Percentiles rank a stretch among this genome's conserved stretches.
These are phyloP conservation scores for Jaapia argillacea DNA, from an alignment of 768 basidiomycete genomes.

Conservation along the genomic window DNA sequence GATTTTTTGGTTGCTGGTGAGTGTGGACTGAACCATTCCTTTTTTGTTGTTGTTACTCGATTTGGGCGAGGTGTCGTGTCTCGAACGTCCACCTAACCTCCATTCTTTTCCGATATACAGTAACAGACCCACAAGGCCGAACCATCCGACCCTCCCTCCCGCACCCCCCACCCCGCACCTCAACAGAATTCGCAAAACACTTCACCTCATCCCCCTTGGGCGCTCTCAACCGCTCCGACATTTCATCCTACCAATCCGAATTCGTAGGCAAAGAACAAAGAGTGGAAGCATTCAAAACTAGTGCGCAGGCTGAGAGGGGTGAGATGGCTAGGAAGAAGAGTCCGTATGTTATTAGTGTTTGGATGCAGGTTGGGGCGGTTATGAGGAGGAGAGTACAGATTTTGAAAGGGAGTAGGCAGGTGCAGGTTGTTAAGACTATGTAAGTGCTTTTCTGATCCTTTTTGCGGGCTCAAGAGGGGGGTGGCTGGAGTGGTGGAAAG, in stretches of 20 bases:
- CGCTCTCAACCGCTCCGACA: slow-evolving; percentile 15
- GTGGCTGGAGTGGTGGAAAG: too few relatives aligned
- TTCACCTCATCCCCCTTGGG: slow-evolving; percentile 28
- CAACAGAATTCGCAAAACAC: slow-evolving; percentile 28
- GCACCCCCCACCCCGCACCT: slow-evolving; percentile 27
- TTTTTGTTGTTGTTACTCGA: too few relatives aligned
- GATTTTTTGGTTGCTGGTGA: too few relatives aligned
- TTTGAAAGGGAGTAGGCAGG: too few relatives aligned
- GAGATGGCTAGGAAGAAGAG: slow-evolving; percentile 24
- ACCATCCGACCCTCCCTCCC: slow-evolving; percentile 47
- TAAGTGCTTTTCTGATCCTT: too few relatives aligned
- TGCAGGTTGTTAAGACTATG: too few relatives aligned
- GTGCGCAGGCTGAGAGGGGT: slow-evolving; percentile 22
- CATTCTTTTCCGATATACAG: too few relatives aligned
- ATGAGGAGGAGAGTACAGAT: slow-evolving; percentile 35
- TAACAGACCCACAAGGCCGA: slow-evolving; percentile 79
- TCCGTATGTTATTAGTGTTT: slow-evolving; percentile 35
- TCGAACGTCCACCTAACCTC: slow-evolving; percentile 73
- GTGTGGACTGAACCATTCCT: slow-evolving; percentile 5
- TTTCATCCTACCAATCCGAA: slow-evolving; percentile 21
- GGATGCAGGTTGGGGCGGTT: slow-evolving; percentile 33
- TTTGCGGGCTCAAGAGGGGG: slow-evolving; percentile 27
- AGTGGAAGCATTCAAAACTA: slow-evolving; percentile 21
- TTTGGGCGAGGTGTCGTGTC: too few relatives aligned
- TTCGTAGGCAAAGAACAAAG: slow-evolving; percentile 18